phyloP scores from a whole-genome alignment of 306 rosid species.

The Sesbania bispinosa region DNA sequence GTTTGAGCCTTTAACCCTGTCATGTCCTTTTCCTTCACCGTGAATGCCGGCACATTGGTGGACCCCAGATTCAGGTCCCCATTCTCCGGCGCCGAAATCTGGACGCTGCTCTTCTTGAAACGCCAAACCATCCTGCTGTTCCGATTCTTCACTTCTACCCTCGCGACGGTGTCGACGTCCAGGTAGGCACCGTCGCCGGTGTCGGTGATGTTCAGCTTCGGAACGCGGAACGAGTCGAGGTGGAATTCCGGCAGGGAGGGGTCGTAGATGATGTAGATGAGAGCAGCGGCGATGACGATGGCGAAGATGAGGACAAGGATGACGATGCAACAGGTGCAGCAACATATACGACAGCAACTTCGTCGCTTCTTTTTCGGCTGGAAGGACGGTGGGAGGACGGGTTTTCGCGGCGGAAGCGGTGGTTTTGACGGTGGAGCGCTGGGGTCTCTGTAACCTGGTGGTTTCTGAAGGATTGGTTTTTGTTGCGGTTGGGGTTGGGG shows the following conservation, averaged over 20 bases:
- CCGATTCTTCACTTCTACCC: conserved; percentile 55
- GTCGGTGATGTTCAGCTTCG: conserved; percentile 40
- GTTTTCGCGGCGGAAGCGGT: conserved; percentile 32
- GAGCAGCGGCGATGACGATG: conserved; percentile 30
- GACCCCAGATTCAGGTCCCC: conserved; percentile 30
- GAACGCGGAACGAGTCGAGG: conserved; percentile 49
- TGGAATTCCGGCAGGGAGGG: conserved; percentile 60
- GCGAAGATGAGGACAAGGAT: conserved; percentile 36
- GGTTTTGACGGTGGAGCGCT: neutral
- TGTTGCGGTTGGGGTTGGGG: conserved; percentile 34
- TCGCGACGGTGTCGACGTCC: conserved; percentile 35
- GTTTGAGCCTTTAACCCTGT: conserved; percentile 46
- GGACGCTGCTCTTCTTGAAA: conserved; percentile 18
- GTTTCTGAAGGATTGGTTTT: conserved; percentile 59
- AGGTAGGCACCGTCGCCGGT: conserved; percentile 43
- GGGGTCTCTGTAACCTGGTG: conserved; percentile 65
- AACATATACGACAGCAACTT: conserved; percentile 43
- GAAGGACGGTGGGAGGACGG: conserved; percentile 40
- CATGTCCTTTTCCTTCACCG: conserved; percentile 29
- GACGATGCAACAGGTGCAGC: conserved; percentile 45
- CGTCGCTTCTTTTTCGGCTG: conserved; percentile 28
- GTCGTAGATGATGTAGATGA: conserved; percentile 51
- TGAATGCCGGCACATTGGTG: conserved; percentile 24
- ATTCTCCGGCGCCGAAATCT: neutral
- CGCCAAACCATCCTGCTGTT: conserved; percentile 44